Percentiles rank a stretch among this genome's conserved stretches.
Evolutionary conservation across 148 eudicot species (phyloP).

Genomic region (Fagopyrum homotropicum): DNA sequence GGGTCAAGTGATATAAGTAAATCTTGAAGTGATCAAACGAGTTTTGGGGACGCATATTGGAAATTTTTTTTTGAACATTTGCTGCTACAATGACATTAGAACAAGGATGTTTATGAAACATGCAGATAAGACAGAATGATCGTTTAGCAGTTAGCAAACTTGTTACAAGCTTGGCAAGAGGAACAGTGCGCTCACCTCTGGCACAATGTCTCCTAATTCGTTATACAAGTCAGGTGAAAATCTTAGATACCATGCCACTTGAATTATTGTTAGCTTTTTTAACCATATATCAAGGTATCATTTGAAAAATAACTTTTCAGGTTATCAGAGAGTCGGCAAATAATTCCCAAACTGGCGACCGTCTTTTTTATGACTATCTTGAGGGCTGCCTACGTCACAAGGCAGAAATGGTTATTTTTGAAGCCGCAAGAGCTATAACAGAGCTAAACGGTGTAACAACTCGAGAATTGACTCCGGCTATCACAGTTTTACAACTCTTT

Average conservation of each 20-base stretch:
- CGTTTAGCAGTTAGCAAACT: slow-evolving; percentile 95
- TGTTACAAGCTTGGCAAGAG: slow-evolving; percentile 86
- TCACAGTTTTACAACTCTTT: slow-evolving; percentile 89
- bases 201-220: slow-evolving; percentile 96
- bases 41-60: neutral
- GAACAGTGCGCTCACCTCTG: slow-evolving; percentile 88
- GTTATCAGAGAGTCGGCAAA: slow-evolving; percentile 72
- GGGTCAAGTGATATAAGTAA: neutral
- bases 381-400: slow-evolving; percentile 95
- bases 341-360: slow-evolving; percentile 71
- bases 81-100: neutral
- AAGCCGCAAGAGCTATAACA: slow-evolving; percentile 94
- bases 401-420: slow-evolving; percentile 99
- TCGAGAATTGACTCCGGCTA: slow-evolving; percentile 92
- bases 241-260: neutral
- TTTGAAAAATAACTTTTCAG: slow-evolving; percentile 27
- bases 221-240: slow-evolving; percentile 77
- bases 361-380: slow-evolving; percentile 89
- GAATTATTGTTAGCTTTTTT: neutral
- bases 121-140: slow-evolving; percentile 96
- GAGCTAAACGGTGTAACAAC: slow-evolving; percentile 84
- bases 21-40: neutral
- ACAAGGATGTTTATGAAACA: slow-evolving; percentile 15
- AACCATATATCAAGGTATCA: neutral
- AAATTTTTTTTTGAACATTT: neutral